A percentile compares a stretch with the other conserved stretches of the same genome.
Conservation (phyloP, 192 early-diverging fungal genomes). For the Globomyces pollinis-pini region DNA sequence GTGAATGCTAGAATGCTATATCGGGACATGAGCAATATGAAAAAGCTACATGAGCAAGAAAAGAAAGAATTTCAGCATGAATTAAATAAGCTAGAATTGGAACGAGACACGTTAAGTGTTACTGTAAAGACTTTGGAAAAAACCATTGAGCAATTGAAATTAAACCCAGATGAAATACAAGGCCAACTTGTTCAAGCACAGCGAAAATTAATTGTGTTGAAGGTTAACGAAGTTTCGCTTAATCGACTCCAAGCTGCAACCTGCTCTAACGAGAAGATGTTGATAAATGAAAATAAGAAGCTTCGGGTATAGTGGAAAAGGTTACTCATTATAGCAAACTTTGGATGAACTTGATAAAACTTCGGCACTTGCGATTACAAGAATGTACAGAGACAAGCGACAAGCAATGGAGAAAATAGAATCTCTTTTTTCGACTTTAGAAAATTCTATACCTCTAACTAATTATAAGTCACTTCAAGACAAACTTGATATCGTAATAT, state of each 20-base stretch:
- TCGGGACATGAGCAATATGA: background rate
- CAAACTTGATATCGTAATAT: slow-evolving; percentile 20
- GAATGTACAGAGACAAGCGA: slow-evolving; percentile 18
- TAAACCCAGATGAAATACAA: slow-evolving; percentile 18
- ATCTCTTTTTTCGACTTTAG: no score
- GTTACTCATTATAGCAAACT: slow-evolving; percentile 9
- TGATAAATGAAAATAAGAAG: slow-evolving; percentile 27
- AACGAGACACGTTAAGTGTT: background rate
- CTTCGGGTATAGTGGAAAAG: slow-evolving; percentile 18
- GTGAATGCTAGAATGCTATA: background rate
- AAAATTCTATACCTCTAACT: slow-evolving; percentile 27
- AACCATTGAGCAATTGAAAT: background rate
- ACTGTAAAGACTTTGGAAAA: background rate
- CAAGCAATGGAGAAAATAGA: no score
- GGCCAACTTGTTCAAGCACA: slow-evolving; percentile 25
- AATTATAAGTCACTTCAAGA: slow-evolving; percentile 22
- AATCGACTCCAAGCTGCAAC: slow-evolving; percentile 26
- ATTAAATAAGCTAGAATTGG: slow-evolving; percentile 3
- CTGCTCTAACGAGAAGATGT: slow-evolving; percentile 17
- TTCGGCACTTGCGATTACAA: slow-evolving; percentile 25
- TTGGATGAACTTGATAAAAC: slow-evolving; percentile 28
- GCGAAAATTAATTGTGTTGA: slow-evolving; percentile 25
- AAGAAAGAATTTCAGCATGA: background rate
- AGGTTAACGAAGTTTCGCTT: slow-evolving; percentile 35
- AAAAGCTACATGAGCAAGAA: background rate